Base-by-base conservation (phyloP, 257 asterid species). In the Catharanthus roseus region DNA sequence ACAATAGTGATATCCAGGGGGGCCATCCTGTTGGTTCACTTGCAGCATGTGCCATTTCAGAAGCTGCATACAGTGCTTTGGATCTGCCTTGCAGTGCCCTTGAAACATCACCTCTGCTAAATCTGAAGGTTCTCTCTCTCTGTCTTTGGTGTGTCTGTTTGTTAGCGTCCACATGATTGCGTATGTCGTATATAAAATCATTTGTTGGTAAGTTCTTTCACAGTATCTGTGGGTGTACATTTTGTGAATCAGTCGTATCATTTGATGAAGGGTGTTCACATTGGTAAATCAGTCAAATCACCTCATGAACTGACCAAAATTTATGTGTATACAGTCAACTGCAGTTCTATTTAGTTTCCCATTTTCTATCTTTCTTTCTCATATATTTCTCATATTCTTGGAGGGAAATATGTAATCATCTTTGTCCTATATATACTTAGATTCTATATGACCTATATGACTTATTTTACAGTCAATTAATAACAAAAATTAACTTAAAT, bases 31-130 rank as follows among this genome's bases (percentile, higher is more conserved):
- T 91, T 81, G 99, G 99, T 51, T 76, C 97, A 49, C 73, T 89
- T 85, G 97, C 99, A 63, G 99, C 96, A 55, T 88, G 96, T 84
- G 99, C 99, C 68, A 77, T 95, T 71, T 82, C 95, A 16, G 99
- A 95, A 85, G 93, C 91, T 74, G 90, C 96, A 53, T 95, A 95
- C 80, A 84, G 99, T 91, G 99, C 99, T 73, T 77, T 95, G 81
- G 97, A 95, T 87, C 96, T 85, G 81, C 99, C 99, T 39, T 80
- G 88, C 83, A 88, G 95, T 80, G 93, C 85, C 39, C 89, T 91
- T 29, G 97, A 87, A 78, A 83, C 97, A 41, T 95, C 99, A 31
- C 97, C 99, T 58, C 84, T 95, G 77, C 71, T 95, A 54, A 75
- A 85, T 72, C 80, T 95, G 34, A 89, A 91, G 99, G 99, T 95